Evolutionary conservation across 1,139 yeast genomes (phyloP), one percentile per base, ranked within the genome.

Genomic region (Magnusiomyces clavatus): DNA sequence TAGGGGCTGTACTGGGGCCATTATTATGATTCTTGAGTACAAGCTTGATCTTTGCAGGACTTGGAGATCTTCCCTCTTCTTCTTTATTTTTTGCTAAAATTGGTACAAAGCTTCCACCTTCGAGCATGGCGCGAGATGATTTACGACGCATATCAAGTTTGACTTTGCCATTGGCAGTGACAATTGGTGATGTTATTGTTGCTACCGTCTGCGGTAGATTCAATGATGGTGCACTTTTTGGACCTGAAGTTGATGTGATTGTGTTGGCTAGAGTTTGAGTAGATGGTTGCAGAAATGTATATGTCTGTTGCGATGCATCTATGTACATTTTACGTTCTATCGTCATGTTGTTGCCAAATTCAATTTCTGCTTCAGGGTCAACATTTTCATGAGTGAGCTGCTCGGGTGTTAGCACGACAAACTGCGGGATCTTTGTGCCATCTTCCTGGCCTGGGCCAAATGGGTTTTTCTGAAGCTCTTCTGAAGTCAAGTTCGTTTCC

Each of bases 341-440:
- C 55, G 77, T 77, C 86, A 88, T 86, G 43, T 73, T 75, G 46
- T 77, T 77, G 1, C 95, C 95, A 68, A 82, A 89, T 50, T 76
- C 78, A 39, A 78, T 70, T 64, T 90, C 97, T 51, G 74, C 77
- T 6, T 76, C 79, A 1, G 95, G 77, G 63, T 90, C 97, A 50
- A 77, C 74, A 61, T 85, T 89, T 61, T 78, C 84, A 3, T 64
- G 58, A 2, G 64, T 69, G 20, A 59, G 54, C 41, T 71, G 69
- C 45, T 72, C 74, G 0, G 71, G 74, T 1, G 78, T 67, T 34
- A 71, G 63, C 49, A 69, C 71, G n/a, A 52, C 61, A 43, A 54
- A 43, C 17, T 40, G 42, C 4, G 56, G 56, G 6, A 54, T 24
- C n/a, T 43, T 38, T 11, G 36, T 38, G 14, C 53, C 50, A 35